phyloP scores from a whole-genome alignment of 805 yeast genomes.

The Candida sakaeoensis region DNA sequence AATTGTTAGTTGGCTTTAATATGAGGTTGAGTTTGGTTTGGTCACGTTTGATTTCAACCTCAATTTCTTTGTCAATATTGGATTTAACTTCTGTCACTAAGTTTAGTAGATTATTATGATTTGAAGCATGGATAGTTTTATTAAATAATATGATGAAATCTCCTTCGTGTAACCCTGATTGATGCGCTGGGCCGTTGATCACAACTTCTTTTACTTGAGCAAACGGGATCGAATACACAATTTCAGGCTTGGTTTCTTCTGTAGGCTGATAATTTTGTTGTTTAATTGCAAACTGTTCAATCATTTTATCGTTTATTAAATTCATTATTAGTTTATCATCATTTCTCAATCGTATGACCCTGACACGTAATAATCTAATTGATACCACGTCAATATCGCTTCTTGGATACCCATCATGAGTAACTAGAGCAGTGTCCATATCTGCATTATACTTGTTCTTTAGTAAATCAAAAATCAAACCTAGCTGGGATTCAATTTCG shows the following conservation, averaged over 20 bases:
- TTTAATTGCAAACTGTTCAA: conserved; percentile 33
- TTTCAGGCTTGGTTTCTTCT: background rate
- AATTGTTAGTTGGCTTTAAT: conserved; percentile 45
- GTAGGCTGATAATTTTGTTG: background rate
- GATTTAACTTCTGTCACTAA: conserved; percentile 43
- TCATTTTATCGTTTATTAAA: conserved; percentile 45
- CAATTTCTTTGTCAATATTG: conserved; percentile 27
- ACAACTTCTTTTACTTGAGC: conserved; percentile 52
- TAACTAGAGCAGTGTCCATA: conserved; percentile 63
- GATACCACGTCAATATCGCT: conserved; percentile 73
- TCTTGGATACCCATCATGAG: conserved; percentile 82
- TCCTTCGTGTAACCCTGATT: conserved; percentile 47
- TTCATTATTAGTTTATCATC: conserved; percentile 55
- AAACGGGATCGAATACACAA: conserved; percentile 41
- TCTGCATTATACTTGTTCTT: conserved; percentile 43
- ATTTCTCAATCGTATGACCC: conserved; percentile 64
- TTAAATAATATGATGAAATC: conserved; percentile 60
- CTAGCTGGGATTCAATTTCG: conserved; percentile 25
- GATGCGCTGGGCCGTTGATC: conserved; percentile 51
- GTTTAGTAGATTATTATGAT: conserved; percentile 47
- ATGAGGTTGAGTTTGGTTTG: conserved; percentile 15
- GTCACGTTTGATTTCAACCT: conserved; percentile 31
- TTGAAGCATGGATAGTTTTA: conserved; percentile 44
- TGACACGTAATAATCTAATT: conserved; percentile 57
- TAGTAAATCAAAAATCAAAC: conserved; percentile 39